Percentiles rank a stretch among this genome's conserved stretches.
Conservation (phyloP, 345 rosid genomes). For the Hypericum androsaemum region DNA sequence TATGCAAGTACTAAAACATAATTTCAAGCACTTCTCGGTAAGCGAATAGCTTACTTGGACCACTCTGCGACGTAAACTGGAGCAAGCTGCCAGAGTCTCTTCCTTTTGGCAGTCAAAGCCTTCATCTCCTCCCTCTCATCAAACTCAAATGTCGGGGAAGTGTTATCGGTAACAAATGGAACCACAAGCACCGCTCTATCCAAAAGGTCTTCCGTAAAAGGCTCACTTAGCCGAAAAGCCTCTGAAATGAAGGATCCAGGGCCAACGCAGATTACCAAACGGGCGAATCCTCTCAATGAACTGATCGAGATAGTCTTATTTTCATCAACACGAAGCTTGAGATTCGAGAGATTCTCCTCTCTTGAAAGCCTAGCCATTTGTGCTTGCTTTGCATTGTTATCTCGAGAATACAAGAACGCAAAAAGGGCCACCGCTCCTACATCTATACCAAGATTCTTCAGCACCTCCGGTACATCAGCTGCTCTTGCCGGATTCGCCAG, state of each 20-base stretch:
- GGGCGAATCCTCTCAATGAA: constrained; percentile 62
- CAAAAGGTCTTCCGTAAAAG: constrained; percentile 60
- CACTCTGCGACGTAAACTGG: constrained; percentile 58
- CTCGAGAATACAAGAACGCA: constrained; percentile 67
- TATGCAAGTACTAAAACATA: not conserved
- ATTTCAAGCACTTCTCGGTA: not conserved
- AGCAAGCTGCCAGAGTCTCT: constrained; percentile 76
- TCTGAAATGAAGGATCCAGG: constrained; percentile 56
- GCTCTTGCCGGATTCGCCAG: constrained; percentile 62
- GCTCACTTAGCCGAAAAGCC: constrained; percentile 64
- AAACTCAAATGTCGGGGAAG: constrained; percentile 46
- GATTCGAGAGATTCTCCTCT: constrained; percentile 83
- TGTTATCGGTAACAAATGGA: constrained; percentile 68
- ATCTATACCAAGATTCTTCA: constrained; percentile 65
- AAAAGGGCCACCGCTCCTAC: constrained; percentile 63
- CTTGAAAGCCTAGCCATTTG: constrained; percentile 80
- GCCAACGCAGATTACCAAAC: constrained; percentile 84
- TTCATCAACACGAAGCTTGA: constrained; percentile 66
- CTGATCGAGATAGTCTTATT: constrained; percentile 52
- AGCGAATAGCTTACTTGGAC: constrained; percentile 52
- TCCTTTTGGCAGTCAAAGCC: constrained; percentile 42
- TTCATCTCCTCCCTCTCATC: constrained; percentile 53
- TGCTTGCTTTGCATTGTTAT: constrained; percentile 61
- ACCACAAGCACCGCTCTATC: constrained; percentile 91
- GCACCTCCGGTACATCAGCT: constrained; percentile 49